A percentile compares a stretch with the other conserved stretches of the same genome.
Evolutionary conservation across 1,284 basidiomycete genomes (phyloP).

Genomic region (Porphyrellus sp.): DNA sequence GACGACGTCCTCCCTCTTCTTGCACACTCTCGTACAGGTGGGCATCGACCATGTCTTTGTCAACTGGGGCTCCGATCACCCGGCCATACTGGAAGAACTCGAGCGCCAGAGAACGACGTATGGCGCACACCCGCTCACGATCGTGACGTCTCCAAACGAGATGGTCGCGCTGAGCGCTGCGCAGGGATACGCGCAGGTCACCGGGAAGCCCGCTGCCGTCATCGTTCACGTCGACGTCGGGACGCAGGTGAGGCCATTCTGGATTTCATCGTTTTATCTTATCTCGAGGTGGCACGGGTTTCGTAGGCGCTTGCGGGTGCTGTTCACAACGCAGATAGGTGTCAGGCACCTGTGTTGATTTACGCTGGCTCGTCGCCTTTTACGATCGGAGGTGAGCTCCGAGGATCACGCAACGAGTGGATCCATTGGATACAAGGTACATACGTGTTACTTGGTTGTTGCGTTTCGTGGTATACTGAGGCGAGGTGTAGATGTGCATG

Average conservation of each 20-base stretch:
- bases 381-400: constrained; percentile 50
- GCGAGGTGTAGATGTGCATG: constrained; percentile 52
- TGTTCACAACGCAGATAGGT: constrained; percentile 65
- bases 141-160: constrained; percentile 70
- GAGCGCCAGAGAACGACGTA: constrained; percentile 46
- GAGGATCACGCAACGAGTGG: constrained; percentile 68
- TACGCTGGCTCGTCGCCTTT: constrained; percentile 69
- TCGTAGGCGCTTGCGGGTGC: constrained; percentile 58
- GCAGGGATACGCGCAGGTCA: constrained; percentile 65
- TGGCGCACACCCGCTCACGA: constrained; percentile 42
- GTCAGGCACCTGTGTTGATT: constrained; percentile 62
- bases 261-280: too few species aligned
- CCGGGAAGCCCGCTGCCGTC: constrained; percentile 63
- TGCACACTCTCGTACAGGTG: constrained; percentile 53
- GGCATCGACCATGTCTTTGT: constrained; percentile 70
- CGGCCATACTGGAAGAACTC: constrained; percentile 65
- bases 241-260: constrained; percentile 49
- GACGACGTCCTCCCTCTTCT: constrained; percentile 58
- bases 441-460: not conserved
- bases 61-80: constrained; percentile 76
- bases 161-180: constrained; percentile 72
- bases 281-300: not conserved
- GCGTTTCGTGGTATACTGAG: not conserved
- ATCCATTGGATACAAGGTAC: constrained; percentile 72
- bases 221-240: constrained; percentile 74